phyloP scores from a whole-genome alignment of 2,329 filamentous ascomycete genomes.

The Colletotrichum navitas region DNA sequence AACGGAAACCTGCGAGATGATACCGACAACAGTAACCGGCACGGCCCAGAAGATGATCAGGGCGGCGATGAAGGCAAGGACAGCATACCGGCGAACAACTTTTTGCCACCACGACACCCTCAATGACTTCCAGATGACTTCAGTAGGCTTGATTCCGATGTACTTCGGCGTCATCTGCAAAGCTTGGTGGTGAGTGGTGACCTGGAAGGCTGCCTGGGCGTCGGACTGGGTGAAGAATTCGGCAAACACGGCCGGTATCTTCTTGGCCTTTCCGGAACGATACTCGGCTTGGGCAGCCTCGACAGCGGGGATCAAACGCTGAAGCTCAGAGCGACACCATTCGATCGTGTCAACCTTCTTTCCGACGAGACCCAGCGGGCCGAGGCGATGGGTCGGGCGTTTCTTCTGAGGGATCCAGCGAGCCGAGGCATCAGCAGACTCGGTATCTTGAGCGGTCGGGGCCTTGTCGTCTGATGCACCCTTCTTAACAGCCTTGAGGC shows the following conservation, averaged over 20 bases:
- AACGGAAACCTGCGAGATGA: conserved; percentile 85
- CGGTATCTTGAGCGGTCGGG: conserved; percentile 67
- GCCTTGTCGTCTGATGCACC: conserved; percentile 57
- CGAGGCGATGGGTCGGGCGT: conserved; percentile 81
- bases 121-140: conserved; percentile 90
- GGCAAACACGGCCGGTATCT: conserved; percentile 85
- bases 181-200: conserved; percentile 86
- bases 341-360: conserved; percentile 95
- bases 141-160: conserved; percentile 83
- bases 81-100: conserved; percentile 77
- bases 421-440: conserved; percentile 74
- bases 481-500: conserved; percentile 76
- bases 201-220: conserved; percentile 89
- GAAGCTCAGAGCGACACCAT: conserved; percentile 82
- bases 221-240: conserved; percentile 87
- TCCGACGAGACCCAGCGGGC: conserved; percentile 69
- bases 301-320: conserved; percentile 77
- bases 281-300: conserved; percentile 77
- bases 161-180: conserved; percentile 89
- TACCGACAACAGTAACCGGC: conserved; percentile 82
- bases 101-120: conserved; percentile 89
- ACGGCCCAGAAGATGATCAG: conserved; percentile 90
- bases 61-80: conserved; percentile 78
- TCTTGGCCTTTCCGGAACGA: conserved; percentile 71
- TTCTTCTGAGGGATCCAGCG: conserved; percentile 81